phyloP scores from a whole-genome alignment of 768 basidiomycete species.

The Auricularia auricula-judae region DNA sequence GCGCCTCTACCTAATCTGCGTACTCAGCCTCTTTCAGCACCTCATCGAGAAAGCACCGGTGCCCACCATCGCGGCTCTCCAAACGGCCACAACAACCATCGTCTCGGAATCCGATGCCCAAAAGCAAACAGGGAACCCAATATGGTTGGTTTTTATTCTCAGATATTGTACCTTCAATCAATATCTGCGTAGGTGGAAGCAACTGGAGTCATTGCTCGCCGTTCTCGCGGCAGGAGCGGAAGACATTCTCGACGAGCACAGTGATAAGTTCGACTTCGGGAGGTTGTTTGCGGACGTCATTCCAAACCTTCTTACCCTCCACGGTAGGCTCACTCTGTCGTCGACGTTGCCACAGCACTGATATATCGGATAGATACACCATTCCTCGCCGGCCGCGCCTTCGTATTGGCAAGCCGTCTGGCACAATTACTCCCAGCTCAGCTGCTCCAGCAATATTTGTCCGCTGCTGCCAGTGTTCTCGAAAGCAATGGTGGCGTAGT shows the following conservation, averaged over 20 bases:
- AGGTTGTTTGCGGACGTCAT: slow-evolving; percentile 67
- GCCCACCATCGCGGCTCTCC: slow-evolving; percentile 41
- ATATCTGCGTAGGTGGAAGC: slow-evolving; percentile 64
- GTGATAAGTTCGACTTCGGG: slow-evolving; percentile 78
- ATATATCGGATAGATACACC: slow-evolving; percentile 48
- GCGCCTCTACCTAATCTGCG: slow-evolving; percentile 19
- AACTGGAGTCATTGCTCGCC: slow-evolving; percentile 76
- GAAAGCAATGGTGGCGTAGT: slow-evolving; percentile 67
- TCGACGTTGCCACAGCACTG: neutral
- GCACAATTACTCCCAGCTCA: slow-evolving; percentile 59
- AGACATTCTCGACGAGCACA: slow-evolving; percentile 60
- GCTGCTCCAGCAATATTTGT: slow-evolving; percentile 75
- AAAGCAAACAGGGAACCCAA: slow-evolving; percentile 40
- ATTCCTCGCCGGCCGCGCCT: slow-evolving; percentile 90
- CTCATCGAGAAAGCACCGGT: slow-evolving; percentile 46
- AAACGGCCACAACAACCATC: slow-evolving; percentile 41
- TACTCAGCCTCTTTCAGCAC: slow-evolving; percentile 27
- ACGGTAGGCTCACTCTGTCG: slow-evolving; percentile 40
- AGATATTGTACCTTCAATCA: neutral
- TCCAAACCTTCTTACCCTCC: slow-evolving; percentile 58
- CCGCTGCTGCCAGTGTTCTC: slow-evolving; percentile 77
- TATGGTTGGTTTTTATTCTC: slow-evolving; percentile 43
- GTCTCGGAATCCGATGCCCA: slow-evolving; percentile 45
- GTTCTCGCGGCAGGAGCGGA: slow-evolving; percentile 74
- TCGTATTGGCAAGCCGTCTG: slow-evolving; percentile 90